Evolutionary conservation across 1,284 basidiomycete genomes (phyloP).

Genomic region (Termitomyces sp.): DNA sequence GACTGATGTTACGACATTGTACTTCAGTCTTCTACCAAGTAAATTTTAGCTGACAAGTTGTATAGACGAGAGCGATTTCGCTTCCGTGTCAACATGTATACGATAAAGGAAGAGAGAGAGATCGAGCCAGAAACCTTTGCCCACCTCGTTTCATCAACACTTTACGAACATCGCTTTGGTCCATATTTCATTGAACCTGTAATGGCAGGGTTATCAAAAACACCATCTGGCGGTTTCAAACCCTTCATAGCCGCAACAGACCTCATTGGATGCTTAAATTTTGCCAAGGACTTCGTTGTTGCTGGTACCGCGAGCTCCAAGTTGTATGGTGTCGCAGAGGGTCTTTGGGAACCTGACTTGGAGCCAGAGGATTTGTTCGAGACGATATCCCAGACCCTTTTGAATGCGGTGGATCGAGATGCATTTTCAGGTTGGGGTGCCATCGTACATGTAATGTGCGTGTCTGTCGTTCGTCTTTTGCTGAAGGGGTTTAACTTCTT

Average conservation of each 20-base stretch:
- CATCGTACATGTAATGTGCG: slow-evolving; percentile 93
- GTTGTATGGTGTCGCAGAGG: slow-evolving; percentile 96
- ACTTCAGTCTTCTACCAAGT: slow-evolving; percentile 26
- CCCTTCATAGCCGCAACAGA: slow-evolving; percentile 97
- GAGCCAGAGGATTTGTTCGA: slow-evolving; percentile 97
- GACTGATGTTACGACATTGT: slow-evolving; percentile 91
- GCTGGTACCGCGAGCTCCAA: slow-evolving; percentile 92
- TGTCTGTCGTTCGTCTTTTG: slow-evolving; percentile 18
- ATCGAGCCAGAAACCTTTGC: slow-evolving; percentile 97
- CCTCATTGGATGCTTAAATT: slow-evolving; percentile 94
- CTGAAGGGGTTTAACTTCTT: neutral
- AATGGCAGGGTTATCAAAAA: slow-evolving; percentile 83
- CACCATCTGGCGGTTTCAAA: slow-evolving; percentile 69
- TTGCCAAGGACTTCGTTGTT: slow-evolving; percentile 96
- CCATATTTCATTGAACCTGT: slow-evolving; percentile 98
- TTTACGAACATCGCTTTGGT: slow-evolving; percentile 95
- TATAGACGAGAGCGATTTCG: slow-evolving; percentile 82
- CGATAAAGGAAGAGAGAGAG: slow-evolving; percentile 98
- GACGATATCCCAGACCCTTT: slow-evolving; percentile 93
- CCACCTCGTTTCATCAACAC: slow-evolving; percentile 92
- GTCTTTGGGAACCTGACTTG: slow-evolving; percentile 96
- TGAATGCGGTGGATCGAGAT: slow-evolving; percentile 95
- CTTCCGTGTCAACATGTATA: slow-evolving; percentile 98
- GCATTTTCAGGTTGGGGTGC: slow-evolving; percentile 97
- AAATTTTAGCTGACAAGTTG: neutral